Evolutionary conservation across 805 yeast genomes (phyloP).

Genomic region (Kazachstania taianensis): DNA sequence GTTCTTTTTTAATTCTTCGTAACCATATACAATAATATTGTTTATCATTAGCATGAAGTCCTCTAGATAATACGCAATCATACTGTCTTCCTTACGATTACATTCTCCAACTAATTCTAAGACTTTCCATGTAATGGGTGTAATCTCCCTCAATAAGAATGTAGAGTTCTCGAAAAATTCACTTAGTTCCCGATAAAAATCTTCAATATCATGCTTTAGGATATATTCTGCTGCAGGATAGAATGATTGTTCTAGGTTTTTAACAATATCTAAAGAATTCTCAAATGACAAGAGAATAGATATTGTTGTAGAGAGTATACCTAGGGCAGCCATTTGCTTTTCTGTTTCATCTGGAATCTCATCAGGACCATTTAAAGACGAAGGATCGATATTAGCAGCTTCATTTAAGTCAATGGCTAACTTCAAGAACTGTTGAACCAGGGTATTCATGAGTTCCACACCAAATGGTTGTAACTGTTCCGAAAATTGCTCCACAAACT

Average conservation of each 20-base stretch:
- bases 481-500: slow-evolving; percentile 80
- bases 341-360: slow-evolving; percentile 41
- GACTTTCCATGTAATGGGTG: slow-evolving; percentile 67
- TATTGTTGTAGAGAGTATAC: slow-evolving; percentile 70
- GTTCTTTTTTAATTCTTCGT: slow-evolving; percentile 37
- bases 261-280: slow-evolving; percentile 58
- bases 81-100: slow-evolving; percentile 32
- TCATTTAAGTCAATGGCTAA: slow-evolving; percentile 63
- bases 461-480: slow-evolving; percentile 89
- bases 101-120: slow-evolving; percentile 40
- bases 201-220: slow-evolving; percentile 53
- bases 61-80: slow-evolving; percentile 59
- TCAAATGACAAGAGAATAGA: slow-evolving; percentile 78
- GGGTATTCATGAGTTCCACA: slow-evolving; percentile 49
- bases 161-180: slow-evolving; percentile 66
- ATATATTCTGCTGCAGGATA: slow-evolving; percentile 62
- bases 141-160: slow-evolving; percentile 46
- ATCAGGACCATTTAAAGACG: slow-evolving; percentile 28
- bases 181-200: slow-evolving; percentile 66
- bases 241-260: slow-evolving; percentile 53
- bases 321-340: slow-evolving; percentile 73
- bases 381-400: slow-evolving; percentile 38
- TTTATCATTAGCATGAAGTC: slow-evolving; percentile 67
- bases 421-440: slow-evolving; percentile 64
- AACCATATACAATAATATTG: slow-evolving; percentile 59